Evolutionary conservation across 208 protist genomes (phyloP).

Genomic region (Crithidia sp.): DNA sequence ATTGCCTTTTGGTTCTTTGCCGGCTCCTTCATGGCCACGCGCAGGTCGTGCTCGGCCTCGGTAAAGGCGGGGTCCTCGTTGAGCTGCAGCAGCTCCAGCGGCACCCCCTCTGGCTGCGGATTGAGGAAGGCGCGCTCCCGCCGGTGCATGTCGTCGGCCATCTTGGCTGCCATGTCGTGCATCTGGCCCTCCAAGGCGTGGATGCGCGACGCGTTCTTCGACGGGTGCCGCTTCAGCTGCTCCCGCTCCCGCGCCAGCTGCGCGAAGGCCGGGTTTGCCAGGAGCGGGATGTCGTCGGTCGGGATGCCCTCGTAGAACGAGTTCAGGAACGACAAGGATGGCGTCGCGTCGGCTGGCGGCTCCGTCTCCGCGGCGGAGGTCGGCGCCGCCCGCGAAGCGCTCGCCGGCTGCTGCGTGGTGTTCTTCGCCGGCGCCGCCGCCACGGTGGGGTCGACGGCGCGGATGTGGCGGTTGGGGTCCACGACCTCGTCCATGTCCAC

Average conservation of each 20-base stretch:
- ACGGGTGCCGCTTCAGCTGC: conserved; percentile 31
- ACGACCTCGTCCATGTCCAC: conserved; percentile 10
- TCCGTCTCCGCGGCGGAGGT: conserved; percentile 4
- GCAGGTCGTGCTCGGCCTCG: conserved; percentile 52
- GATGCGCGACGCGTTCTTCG: conserved; percentile 46
- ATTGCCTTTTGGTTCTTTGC: conserved; percentile 23
- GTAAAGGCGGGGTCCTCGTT: conserved; percentile 56
- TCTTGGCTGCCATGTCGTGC: conserved; percentile 27
- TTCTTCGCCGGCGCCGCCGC: not conserved
- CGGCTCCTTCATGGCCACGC: conserved; percentile 34
- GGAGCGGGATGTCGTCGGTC: conserved; percentile 44
- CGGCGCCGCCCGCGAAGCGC: not conserved
- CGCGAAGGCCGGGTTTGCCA: conserved; percentile 35
- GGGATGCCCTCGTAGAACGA: conserved; percentile 56
- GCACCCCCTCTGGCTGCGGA: conserved; percentile 53
- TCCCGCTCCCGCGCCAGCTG: conserved; percentile 43
- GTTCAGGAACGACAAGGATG: conserved; percentile 44
- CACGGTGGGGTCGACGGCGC: conserved; percentile 5
- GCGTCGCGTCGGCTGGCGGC: conserved; percentile 12
- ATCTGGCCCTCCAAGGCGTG: conserved; percentile 44
- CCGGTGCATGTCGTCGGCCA: conserved; percentile 51
- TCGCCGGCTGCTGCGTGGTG: conserved; percentile 8
- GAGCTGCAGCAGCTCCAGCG: conserved; percentile 52
- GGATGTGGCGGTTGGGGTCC: conserved; percentile 18
- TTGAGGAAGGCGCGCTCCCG: conserved; percentile 55